Conservation (phyloP, 169 alveolate genomes). For the Plasmodium gaboni region DNA sequence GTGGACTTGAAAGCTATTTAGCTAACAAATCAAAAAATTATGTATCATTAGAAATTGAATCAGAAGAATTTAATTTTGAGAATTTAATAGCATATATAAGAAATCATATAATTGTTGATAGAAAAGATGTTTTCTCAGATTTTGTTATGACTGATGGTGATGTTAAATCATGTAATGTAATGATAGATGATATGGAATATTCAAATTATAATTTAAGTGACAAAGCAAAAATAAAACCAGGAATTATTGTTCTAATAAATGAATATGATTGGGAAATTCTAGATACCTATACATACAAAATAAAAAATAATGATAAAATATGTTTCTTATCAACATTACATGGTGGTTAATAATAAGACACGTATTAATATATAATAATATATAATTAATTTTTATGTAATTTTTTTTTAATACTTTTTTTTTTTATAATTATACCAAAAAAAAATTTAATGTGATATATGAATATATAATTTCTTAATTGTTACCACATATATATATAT, state of each 20-base stretch:
- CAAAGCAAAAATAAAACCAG: constrained; percentile 87
- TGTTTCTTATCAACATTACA: constrained; percentile 96
- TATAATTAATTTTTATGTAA: no score
- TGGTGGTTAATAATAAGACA: constrained; percentile 90
- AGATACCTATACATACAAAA: constrained; percentile 87
- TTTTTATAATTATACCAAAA: no score
- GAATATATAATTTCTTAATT: no score
- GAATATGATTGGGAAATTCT: constrained; percentile 96
- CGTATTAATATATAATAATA: not conserved
- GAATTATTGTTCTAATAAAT: constrained; percentile 94
- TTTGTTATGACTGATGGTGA: constrained; percentile 40
- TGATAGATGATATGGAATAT: constrained; percentile 59
- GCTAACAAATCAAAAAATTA: constrained; percentile 45
- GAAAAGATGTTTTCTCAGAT: constrained; percentile 80
- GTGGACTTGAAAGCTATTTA: constrained; percentile 75
- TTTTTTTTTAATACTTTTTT: no score
- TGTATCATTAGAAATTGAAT: constrained; percentile 66
- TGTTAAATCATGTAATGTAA: constrained; percentile 55
- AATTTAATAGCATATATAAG: constrained; percentile 82
- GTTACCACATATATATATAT: no score
- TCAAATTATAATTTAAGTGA: constrained; percentile 76
- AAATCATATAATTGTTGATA: constrained; percentile 78
- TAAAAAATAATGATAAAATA: constrained; percentile 88
- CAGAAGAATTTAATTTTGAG: constrained; percentile 68
- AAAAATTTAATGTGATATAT: no score